Conservation (phyloP, 1,139 yeast genomes). For the Pichia terricola region DNA sequence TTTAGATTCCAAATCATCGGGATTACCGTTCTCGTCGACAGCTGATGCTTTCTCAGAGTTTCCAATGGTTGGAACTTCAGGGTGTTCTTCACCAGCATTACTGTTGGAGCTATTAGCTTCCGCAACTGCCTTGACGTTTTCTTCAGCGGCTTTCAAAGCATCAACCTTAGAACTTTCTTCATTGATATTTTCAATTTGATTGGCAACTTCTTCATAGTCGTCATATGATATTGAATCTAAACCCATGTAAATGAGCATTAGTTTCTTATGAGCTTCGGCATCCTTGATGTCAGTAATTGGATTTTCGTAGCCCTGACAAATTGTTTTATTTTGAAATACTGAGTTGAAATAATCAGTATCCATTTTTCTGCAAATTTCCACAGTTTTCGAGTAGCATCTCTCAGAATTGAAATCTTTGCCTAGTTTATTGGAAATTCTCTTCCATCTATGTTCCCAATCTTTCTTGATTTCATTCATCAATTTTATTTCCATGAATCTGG, state of each 20-base stretch:
- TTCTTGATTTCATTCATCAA: conserved; percentile 24
- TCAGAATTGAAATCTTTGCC: conserved; percentile 22
- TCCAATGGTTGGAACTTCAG: no score
- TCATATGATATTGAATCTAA: conserved; percentile 25
- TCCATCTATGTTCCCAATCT: conserved; percentile 35
- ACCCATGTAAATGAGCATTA: conserved; percentile 27
- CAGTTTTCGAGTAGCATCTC: conserved; percentile 22
- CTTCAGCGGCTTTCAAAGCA: not conserved
- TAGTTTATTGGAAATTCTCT: conserved; percentile 25
- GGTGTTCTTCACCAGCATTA: no score
- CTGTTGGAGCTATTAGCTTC: no score
- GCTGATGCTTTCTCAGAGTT: no score
- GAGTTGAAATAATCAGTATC: conserved; percentile 17
- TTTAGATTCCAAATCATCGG: no score
- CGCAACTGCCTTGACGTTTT: not conserved
- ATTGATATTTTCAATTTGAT: not conserved
- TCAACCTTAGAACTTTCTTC: not conserved
- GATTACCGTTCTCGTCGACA: no score
- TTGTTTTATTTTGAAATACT: conserved; percentile 21
- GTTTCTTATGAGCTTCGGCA: conserved; percentile 23
- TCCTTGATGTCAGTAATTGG: conserved; percentile 22
- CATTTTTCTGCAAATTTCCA: conserved; percentile 23
- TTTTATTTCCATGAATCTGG: conserved; percentile 25
- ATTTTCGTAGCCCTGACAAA: conserved; percentile 17
- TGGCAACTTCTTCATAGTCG: conserved; percentile 16